Base-by-base conservation (phyloP, 331 rosid species). In the Malus hybrid region DNA sequence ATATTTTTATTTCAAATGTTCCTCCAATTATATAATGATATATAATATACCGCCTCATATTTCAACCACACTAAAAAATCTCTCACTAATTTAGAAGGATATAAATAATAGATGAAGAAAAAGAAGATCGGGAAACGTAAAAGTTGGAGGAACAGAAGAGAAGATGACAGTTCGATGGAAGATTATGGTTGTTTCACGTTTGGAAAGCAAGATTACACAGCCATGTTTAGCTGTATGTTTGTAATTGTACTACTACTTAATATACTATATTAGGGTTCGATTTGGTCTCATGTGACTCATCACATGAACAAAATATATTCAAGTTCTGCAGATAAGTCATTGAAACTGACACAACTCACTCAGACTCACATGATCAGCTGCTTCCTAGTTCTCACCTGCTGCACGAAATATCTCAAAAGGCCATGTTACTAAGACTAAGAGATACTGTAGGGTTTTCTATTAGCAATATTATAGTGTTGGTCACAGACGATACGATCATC, bases 351-450 rank as follows among this genome's bases (percentile, higher is more conserved):
- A 69, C 76, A 81, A 68, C 82, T 71, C 77, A 80, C 77, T 76
- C 68, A 83, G 74, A 67, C 82, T 86, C 95, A 87, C 97, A 89
- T 87, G 95, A 86, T 74, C 76, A 59, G 82, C 82, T 80, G 88
- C 82, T 83, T 85, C 91, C 85, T 82, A 76, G 93, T 85, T 81
- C 76, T 67, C 71, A 70, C 78, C 71, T 55, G 73, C 83, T 34
- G 78, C 32, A 85, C 60, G 19, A 76, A 71, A 63, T 59, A 69
- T 33, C 20, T 65, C 4, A 19, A 70, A 55, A 57, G 67, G n/a
- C 14, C 76, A 72, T 72, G 76, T 34, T 71, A 55, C 48, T 55
- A 64, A n/a, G 27, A 1, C 57, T 16, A 3, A 52, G 57, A 52
- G n/a, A 50, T 52, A 18, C 57, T 44, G 50, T 44, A 3, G n/a